Evolutionary conservation across 352 stramenopile genomes (phyloP).

Genomic region (Pythium folliculosum): DNA sequence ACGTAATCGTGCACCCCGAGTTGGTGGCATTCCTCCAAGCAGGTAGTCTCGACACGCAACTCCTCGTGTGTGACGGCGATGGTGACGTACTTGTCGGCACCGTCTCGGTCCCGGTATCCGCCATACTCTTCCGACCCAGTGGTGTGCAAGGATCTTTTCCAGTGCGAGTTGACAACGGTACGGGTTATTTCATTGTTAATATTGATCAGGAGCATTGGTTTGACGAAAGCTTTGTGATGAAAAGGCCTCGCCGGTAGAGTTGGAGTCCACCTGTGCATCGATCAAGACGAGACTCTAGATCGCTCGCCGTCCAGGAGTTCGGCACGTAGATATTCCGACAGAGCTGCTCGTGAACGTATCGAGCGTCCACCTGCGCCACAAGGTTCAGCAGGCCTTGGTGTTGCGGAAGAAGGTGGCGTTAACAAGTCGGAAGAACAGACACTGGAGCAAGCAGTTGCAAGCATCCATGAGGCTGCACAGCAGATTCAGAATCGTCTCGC

Average conservation of each 20-base stretch:
- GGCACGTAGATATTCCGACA: background rate
- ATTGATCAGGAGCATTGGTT: background rate
- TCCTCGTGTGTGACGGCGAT: constrained; percentile 10
- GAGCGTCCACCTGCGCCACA: background rate
- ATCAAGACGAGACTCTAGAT: constrained; percentile 13
- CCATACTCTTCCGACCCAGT: constrained; percentile 43
- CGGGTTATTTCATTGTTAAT: background rate
- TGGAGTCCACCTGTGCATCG: constrained; percentile 25
- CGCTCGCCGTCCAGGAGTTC: background rate
- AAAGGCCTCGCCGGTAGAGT: constrained; percentile 15
- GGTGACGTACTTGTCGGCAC: constrained; percentile 4
- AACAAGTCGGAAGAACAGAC: constrained; percentile 3
- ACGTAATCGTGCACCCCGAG: constrained; percentile 26
- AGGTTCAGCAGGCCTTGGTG: no score
- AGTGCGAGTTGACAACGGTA: constrained; percentile 34
- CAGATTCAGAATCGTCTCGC: constrained; percentile 20
- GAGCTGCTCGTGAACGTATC: background rate
- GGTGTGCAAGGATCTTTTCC: constrained; percentile 48
- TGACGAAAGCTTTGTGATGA: background rate
- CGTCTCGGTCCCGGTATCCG: constrained; percentile 33
- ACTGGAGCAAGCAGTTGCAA: constrained; percentile 22
- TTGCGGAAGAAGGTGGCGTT: background rate
- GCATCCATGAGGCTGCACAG: constrained; percentile 19
- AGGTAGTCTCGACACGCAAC: constrained; percentile 12
- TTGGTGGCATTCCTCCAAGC: constrained; percentile 26